phyloP scores from a whole-genome alignment of 108 stramenopile genomes.

The Cyclotella baltica region DNA sequence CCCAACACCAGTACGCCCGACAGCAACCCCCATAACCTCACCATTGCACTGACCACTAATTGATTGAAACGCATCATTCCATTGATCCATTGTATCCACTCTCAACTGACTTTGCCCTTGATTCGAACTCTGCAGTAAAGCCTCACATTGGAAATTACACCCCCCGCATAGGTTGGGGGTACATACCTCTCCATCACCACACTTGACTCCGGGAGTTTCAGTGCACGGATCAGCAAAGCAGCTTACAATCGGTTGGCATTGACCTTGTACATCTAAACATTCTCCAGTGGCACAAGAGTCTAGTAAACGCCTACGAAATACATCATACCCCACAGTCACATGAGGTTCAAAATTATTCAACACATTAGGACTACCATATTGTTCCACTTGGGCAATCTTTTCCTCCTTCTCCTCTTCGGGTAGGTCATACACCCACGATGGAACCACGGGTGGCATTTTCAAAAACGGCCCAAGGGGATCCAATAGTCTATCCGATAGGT shows the following conservation, averaged over 20 bases:
- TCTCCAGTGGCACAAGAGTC: neutral
- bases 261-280: neutral
- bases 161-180: neutral
- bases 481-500: constrained; percentile 41
- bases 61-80: constrained; percentile 15
- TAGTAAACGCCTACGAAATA: neutral
- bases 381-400: constrained; percentile 24
- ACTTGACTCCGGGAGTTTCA: neutral
- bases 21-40: constrained; percentile 16
- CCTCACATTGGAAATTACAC: neutral
- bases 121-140: neutral
- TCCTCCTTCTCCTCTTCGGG: constrained; percentile 28
- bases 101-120: constrained; percentile 19
- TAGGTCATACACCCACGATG: constrained; percentile 45
- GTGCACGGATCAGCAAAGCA: constrained; percentile 4
- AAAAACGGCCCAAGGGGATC: constrained; percentile 24
- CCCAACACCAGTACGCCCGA: constrained; percentile 27
- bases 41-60: constrained; percentile 8
- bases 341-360: constrained; percentile 53
- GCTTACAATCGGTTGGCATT: neutral
- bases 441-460: constrained; percentile 29
- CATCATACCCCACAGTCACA: constrained; percentile 61
- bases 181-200: neutral
- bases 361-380: constrained; percentile 61
- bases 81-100: constrained; percentile 37